Percentiles rank a stretch among this genome's conserved stretches.
phyloP scores from a whole-genome alignment of 768 basidiomycete species.

The Boletales sp. region DNA sequence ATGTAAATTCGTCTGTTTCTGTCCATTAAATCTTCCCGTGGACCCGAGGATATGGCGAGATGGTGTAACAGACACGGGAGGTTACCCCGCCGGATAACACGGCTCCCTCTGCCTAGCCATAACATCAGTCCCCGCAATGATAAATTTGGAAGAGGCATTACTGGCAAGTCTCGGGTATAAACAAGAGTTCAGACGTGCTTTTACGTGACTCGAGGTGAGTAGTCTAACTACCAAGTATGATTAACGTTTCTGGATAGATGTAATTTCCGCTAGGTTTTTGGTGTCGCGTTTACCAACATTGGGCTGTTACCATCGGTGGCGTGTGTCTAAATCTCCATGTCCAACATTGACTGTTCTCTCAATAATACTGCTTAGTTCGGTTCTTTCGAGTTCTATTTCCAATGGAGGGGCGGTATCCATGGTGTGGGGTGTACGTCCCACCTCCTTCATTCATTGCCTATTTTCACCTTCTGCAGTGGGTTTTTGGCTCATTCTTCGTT shows the following conservation, averaged over 20 bases:
- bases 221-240: neutral
- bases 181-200: constrained; percentile 33
- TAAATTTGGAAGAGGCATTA: constrained; percentile 23
- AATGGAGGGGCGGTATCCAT: constrained; percentile 45
- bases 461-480: constrained; percentile 24
- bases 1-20: no score
- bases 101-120: neutral
- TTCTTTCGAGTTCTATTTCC: constrained; percentile 39
- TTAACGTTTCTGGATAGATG: neutral
- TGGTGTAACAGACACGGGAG: neutral
- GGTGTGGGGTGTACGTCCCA: constrained; percentile 38
- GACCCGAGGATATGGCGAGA: no score
- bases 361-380: constrained; percentile 30
- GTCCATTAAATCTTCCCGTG: no score
- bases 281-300: constrained; percentile 65
- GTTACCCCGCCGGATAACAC: neutral
- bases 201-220: constrained; percentile 27
- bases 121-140: neutral
- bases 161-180: constrained; percentile 30
- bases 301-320: constrained; percentile 63
- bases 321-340: constrained; percentile 29
- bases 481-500: constrained; percentile 34
- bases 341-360: neutral
- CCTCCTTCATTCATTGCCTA: neutral
- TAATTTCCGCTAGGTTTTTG: constrained; percentile 51